Conservation (phyloP, 176 grass and related monocot genomes). For the Carex parvula region DNA sequence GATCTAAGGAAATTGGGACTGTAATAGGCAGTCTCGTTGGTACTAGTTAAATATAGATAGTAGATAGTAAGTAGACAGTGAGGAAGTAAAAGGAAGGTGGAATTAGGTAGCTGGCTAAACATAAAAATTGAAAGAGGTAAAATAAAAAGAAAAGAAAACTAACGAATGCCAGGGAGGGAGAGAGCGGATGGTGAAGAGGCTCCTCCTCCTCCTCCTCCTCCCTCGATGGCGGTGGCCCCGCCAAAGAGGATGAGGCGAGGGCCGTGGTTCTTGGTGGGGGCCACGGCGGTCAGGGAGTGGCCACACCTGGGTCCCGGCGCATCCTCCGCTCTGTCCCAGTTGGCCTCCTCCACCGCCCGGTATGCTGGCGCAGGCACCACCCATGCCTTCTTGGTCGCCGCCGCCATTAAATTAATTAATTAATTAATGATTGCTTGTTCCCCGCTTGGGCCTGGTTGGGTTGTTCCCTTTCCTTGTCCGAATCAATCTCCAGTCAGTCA, state of each 20-base stretch:
- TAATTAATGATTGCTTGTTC: too few relatives aligned
- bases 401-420: neutral
- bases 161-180: conserved; percentile 78
- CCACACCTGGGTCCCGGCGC: conserved; percentile 65
- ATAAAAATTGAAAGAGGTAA: neutral
- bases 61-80: too few relatives aligned
- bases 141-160: neutral
- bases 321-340: conserved; percentile 62
- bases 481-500: too few relatives aligned
- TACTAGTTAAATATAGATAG: neutral
- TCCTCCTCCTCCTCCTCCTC: neutral
- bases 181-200: conserved; percentile 22
- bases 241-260: conserved; percentile 96
- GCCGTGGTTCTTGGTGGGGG: conserved; percentile 75
- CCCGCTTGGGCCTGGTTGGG: too few relatives aligned
- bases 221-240: conserved; percentile 89
- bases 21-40: too few relatives aligned
- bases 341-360: conserved; percentile 38
- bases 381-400: conserved; percentile 55
- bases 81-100: neutral
- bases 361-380: conserved; percentile 70
- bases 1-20: neutral
- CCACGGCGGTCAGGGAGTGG: conserved; percentile 79
- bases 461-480: too few relatives aligned
- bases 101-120: too few relatives aligned